Evolutionary conservation across 768 basidiomycete species (phyloP).

Genomic region (Suillus bovinus): DNA sequence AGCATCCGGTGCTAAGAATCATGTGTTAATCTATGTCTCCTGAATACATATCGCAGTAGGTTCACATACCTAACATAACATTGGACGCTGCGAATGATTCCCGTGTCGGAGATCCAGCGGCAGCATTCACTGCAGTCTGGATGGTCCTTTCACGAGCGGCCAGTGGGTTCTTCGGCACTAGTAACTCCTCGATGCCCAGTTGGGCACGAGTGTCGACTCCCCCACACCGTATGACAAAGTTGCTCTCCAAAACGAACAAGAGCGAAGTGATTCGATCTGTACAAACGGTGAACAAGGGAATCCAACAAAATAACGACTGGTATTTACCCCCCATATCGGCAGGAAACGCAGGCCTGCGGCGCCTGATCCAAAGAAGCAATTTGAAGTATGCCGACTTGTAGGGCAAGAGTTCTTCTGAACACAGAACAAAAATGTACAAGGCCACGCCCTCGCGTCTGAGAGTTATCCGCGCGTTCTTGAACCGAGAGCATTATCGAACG

Average conservation of each 20-base stretch:
- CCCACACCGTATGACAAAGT: conserved; percentile 27
- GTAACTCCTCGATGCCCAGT: conserved; percentile 36
- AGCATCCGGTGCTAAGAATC: conserved; percentile 37
- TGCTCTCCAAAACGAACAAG: conserved; percentile 32
- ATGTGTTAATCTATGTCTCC: conserved; percentile 9
- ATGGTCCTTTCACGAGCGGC: background rate
- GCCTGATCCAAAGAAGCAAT: conserved; percentile 43
- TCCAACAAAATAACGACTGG: background rate
- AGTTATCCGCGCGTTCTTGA: conserved; percentile 48
- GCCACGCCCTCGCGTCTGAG: conserved; percentile 43
- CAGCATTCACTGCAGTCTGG: conserved; percentile 8
- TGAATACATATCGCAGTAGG: conserved; percentile 7
- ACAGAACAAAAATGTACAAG: conserved; percentile 47
- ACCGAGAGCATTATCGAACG: background rate
- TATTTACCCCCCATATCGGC: conserved; percentile 28
- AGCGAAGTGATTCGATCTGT: conserved; percentile 34
- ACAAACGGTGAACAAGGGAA: conserved; percentile 4
- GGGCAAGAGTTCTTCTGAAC: conserved; percentile 37
- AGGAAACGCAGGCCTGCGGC: conserved; percentile 30
- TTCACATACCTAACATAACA: conserved; percentile 40
- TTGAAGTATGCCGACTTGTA: conserved; percentile 52
- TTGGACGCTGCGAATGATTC: conserved; percentile 5
- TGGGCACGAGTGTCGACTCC: conserved; percentile 32
- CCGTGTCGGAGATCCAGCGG: conserved; percentile 15
- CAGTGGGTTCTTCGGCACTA: conserved; percentile 15